Conservation (phyloP, 805 yeast species). For the Cyberlindnera maritima region DNA sequence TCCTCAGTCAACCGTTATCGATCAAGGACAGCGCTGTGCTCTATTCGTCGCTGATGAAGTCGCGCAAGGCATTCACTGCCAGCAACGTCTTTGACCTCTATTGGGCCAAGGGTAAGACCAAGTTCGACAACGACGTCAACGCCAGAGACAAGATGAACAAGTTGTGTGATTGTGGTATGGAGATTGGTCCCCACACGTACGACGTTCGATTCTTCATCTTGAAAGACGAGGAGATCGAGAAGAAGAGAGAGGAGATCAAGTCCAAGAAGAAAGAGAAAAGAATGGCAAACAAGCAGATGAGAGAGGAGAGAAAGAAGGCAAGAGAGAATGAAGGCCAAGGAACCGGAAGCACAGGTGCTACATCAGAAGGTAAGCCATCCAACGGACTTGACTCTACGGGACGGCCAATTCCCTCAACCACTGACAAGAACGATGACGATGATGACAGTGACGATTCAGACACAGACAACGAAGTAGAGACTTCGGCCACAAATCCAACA, state of each 20-base stretch:
- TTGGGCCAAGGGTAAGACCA: constrained; percentile 67
- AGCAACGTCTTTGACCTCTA: constrained; percentile 70
- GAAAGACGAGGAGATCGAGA: constrained; percentile 72
- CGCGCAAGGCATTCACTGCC: constrained; percentile 66
- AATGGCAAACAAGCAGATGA: constrained; percentile 34
- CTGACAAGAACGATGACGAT: constrained; percentile 9
- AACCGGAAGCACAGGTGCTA: constrained; percentile 1
- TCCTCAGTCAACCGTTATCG: constrained; percentile 62
- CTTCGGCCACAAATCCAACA: constrained; percentile 1
- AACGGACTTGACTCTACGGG: background rate
- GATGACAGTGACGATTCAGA: constrained; percentile 12
- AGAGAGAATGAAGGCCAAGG: constrained; percentile 7
- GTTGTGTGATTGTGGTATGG: constrained; percentile 69
- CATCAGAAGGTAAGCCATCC: background rate
- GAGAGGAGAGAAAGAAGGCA: constrained; percentile 31
- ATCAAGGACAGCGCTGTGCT: constrained; percentile 71
- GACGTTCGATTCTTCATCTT: constrained; percentile 77
- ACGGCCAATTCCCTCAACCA: background rate
- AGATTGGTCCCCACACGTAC: constrained; percentile 81
- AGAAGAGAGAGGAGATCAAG: constrained; percentile 41
- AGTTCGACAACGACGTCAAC: constrained; percentile 41
- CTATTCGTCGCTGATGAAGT: constrained; percentile 67
- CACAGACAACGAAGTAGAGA: constrained; percentile 1
- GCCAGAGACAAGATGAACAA: constrained; percentile 88
- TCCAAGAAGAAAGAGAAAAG: constrained; percentile 34